Evolutionary conservation across 2,329 filamentous ascomycete species (phyloP).

Genomic region (Achaetomium macrosporum): DNA sequence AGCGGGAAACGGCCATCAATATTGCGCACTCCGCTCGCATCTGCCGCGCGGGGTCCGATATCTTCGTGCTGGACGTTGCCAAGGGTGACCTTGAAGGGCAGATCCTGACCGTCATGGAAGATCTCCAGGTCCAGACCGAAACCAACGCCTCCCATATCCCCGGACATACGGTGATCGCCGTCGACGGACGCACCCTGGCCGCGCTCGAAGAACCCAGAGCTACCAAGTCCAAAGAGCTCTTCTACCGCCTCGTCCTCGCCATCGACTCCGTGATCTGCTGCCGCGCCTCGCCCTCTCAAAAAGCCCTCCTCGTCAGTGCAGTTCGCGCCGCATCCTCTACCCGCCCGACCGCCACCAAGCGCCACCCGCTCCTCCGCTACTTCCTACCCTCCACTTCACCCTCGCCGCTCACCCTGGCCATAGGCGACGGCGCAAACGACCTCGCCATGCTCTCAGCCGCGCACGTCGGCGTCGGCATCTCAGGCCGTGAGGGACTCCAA

Average conservation of each 20-base stretch:
- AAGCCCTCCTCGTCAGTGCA: slow-evolving; percentile 70
- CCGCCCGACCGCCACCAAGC: slow-evolving; percentile 29
- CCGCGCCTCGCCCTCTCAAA: slow-evolving; percentile 77
- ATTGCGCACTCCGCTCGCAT: slow-evolving; percentile 83
- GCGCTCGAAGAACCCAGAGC: slow-evolving; percentile 58
- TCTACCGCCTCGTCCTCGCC: slow-evolving; percentile 70
- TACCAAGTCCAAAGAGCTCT: slow-evolving; percentile 44
- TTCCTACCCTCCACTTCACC: slow-evolving; percentile 29
- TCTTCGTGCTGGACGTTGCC: slow-evolving; percentile 68
- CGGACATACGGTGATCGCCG: slow-evolving; percentile 74
- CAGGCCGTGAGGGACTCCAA: slow-evolving; percentile 79
- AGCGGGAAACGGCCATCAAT: slow-evolving; percentile 86
- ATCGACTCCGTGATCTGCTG: slow-evolving; percentile 86
- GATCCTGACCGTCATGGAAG: slow-evolving; percentile 55
- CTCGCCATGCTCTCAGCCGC: slow-evolving; percentile 91
- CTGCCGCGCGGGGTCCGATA: slow-evolving; percentile 62
- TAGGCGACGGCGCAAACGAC: slow-evolving; percentile 89
- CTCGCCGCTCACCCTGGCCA: slow-evolving; percentile 74
- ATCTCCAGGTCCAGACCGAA: slow-evolving; percentile 11
- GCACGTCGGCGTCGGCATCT: slow-evolving; percentile 86
- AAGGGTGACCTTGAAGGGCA: slow-evolving; percentile 59
- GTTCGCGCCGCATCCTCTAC: slow-evolving; percentile 47
- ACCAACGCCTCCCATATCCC: slow-evolving; percentile 51
- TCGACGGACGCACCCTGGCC: slow-evolving; percentile 70
- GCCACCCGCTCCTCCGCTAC: slow-evolving; percentile 10